Conservation (phyloP, 345 rosid species). For the Geranium brycei region DNA sequence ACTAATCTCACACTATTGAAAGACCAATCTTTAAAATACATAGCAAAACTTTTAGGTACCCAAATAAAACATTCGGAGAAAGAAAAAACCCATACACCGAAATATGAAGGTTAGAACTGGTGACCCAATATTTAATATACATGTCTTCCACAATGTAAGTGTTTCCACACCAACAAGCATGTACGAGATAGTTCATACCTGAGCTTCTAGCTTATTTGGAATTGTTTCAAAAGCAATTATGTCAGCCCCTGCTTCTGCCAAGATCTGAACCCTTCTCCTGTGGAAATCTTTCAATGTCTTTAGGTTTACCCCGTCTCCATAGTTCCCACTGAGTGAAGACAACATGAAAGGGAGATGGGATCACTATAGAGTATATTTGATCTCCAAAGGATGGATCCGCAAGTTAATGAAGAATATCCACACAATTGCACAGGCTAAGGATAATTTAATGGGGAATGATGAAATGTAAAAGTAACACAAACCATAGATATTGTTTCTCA, state of each 20-base stretch:
- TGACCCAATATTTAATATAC: too few relatives aligned
- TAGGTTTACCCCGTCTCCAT: constrained; percentile 47
- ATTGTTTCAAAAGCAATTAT: constrained; percentile 81
- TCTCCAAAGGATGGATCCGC: too few relatives aligned
- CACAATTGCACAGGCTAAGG: neutral
- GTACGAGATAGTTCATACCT: constrained; percentile 23
- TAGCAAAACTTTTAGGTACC: too few relatives aligned
- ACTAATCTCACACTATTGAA: too few relatives aligned
- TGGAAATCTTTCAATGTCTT: constrained; percentile 74
- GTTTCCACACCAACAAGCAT: neutral
- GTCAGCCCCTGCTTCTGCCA: constrained; percentile 60
- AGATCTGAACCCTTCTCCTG: constrained; percentile 64
- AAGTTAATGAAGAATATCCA: neutral
- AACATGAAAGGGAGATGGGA: neutral
- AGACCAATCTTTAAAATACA: too few relatives aligned
- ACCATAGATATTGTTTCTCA: too few relatives aligned
- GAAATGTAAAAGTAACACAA: neutral
- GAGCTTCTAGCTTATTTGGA: constrained; percentile 81
- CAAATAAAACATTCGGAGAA: too few relatives aligned
- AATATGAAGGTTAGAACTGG: too few relatives aligned
- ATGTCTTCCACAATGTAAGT: too few relatives aligned
- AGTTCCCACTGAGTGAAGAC: constrained; percentile 39
- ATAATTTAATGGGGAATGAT: neutral
- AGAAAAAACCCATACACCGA: too few relatives aligned
- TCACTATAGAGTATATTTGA: neutral